Conservation (phyloP, 352 stramenopile genomes). For the Phytophthora sansomeana region DNA sequence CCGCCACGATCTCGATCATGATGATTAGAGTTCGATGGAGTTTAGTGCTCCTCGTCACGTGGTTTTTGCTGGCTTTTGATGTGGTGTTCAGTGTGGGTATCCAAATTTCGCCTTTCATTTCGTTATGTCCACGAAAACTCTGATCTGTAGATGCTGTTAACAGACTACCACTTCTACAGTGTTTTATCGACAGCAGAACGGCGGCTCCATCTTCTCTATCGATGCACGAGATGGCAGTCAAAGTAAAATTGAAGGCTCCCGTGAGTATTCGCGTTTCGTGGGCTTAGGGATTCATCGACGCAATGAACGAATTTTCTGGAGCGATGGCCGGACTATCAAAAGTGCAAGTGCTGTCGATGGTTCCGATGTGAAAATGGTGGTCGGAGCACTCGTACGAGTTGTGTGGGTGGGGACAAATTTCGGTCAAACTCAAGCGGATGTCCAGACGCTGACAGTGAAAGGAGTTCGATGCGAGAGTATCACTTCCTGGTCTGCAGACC, state of each 20-base stretch:
- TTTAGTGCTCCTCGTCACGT: constrained; percentile 1
- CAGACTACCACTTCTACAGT: constrained; percentile 55
- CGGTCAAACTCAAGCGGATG: constrained; percentile 32
- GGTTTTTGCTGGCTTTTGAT: constrained; percentile 4
- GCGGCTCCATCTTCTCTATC: constrained; percentile 65
- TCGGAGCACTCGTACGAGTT: constrained; percentile 55
- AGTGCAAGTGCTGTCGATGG: constrained; percentile 30
- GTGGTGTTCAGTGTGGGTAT: constrained; percentile 6
- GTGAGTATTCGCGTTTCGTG: constrained; percentile 54
- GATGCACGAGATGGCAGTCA: constrained; percentile 45
- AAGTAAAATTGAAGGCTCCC: constrained; percentile 46
- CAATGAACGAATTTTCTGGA: constrained; percentile 59
- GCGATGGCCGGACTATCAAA: constrained; percentile 57
- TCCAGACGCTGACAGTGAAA: constrained; percentile 52
- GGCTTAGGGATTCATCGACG: constrained; percentile 52
- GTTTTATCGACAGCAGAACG: constrained; percentile 64
- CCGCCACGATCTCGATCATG: constrained; percentile 3
- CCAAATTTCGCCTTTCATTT: not conserved
- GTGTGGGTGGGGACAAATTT: constrained; percentile 73
- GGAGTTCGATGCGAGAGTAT: constrained; percentile 54
- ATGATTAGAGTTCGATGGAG: not conserved
- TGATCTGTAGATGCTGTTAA: not conserved
- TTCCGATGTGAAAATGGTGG: constrained; percentile 28
- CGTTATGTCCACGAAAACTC: not conserved
- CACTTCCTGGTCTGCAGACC: constrained; percentile 42